Base-by-base conservation (phyloP, 225 moss, liverwort and hornwort species). In the Bryoerythrophyllum caledonicum region DNA sequence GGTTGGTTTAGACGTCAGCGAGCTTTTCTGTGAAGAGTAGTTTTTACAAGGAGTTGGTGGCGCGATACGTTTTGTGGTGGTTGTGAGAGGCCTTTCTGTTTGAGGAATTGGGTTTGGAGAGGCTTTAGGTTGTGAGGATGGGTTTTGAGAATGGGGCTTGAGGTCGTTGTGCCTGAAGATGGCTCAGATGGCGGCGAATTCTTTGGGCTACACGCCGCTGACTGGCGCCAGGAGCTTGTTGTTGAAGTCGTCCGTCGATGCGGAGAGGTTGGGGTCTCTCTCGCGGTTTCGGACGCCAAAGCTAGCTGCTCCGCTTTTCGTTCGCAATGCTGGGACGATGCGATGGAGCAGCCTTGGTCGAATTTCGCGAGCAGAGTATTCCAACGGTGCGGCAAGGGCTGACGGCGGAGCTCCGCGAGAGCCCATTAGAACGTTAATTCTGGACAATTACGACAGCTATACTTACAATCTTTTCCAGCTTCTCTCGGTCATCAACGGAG, bases 361-460 rank as follows among this genome's bases (percentile, higher is more conserved):
- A 73, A 56, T 72, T 82, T 34, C 43, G 67, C 69, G 80, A 73
- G 65, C 70, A 35, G 83, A 71, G 59, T 67, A 46, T 77, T 73
- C 64, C 32, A 73, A 65, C 24, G 76, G 81, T 38, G 76, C 60
- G 37, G 41, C 38, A 35, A 74, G 52, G 66, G 71, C 48, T 48
- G 48, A 75, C 58, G 72, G 21, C 23, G 23, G 38, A 46, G 26
- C n/a, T n/a, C n/a, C n/a, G n/a, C n/a, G 68, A 59, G 86, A 84
- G 62, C 93, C 85, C 15, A 90, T 95, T 78, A 80, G 95, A 74
- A 99, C 95, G 52, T 70, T 99, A 19, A 93, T 99, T 51, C 28
- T 99, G 86, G 99, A 99, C 80, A 99, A 99, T 80, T 99, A 99
- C 65, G 99, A 99, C 80, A 99, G 99, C 78, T 99, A 99, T 71